A percentile compares a stretch with the other conserved stretches of the same genome.
Evolutionary conservation across 306 rosid species (phyloP).

Genomic region (Abrus pulchellus): DNA sequence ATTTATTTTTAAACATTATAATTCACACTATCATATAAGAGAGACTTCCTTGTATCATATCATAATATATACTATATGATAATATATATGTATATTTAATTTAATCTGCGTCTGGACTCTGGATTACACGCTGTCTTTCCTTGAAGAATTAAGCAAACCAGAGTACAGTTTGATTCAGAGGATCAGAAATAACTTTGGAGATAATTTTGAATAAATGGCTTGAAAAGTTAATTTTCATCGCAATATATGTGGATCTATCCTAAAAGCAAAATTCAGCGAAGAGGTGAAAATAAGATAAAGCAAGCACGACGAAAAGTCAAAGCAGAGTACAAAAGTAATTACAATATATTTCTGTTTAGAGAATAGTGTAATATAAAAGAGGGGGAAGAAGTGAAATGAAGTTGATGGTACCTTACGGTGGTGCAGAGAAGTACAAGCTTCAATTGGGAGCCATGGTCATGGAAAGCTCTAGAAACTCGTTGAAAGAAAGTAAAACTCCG

Average conservation of each 20-base stretch:
- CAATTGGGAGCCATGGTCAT: slow-evolving; percentile 62
- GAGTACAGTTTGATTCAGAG: not conserved
- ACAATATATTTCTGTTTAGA: not conserved
- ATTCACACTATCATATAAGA: no score
- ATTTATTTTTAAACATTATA: no score
- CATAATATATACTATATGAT: no score
- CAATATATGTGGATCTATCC: slow-evolving; percentile 26
- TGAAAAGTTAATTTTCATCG: not conserved
- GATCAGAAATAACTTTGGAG: not conserved
- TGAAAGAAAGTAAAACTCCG: slow-evolving; percentile 53
- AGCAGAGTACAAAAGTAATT: not conserved
- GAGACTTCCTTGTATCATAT: no score
- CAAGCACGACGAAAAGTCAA: not conserved
- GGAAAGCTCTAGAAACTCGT: slow-evolving; percentile 65
- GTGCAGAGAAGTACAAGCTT: slow-evolving; percentile 76
- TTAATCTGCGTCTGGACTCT: not conserved
- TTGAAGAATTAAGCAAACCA: not conserved
- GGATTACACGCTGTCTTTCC: not conserved
- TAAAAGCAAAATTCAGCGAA: not conserved
- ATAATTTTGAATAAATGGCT: not conserved
- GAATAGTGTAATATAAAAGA: not conserved
- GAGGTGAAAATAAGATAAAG: not conserved
- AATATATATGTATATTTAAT: not conserved
- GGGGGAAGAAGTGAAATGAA: not conserved
- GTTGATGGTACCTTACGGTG: slow-evolving; percentile 73